A percentile compares a stretch with the other conserved stretches of the same genome.
phyloP scores from a whole-genome alignment of 139 green algal genomes.

The Cymbomonas tetramitiformis region DNA sequence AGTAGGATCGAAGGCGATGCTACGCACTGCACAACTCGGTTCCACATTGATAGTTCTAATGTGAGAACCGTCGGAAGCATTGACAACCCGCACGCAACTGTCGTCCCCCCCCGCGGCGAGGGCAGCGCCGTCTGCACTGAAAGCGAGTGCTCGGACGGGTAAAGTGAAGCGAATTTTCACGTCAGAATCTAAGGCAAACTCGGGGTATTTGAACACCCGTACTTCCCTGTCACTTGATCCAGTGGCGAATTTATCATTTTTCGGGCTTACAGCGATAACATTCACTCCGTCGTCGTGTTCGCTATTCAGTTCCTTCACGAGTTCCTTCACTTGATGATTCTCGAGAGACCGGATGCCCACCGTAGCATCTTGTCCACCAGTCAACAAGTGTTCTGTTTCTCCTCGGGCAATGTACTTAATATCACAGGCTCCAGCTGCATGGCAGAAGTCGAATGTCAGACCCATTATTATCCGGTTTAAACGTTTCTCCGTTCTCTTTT shows the following conservation, averaged over 20 bases:
- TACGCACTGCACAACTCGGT: slow-evolving; percentile 34
- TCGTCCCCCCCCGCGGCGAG: slow-evolving; percentile 65
- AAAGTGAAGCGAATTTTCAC: slow-evolving; percentile 57
- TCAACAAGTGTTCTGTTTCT: slow-evolving; percentile 1
- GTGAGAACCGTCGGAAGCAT: slow-evolving; percentile 34
- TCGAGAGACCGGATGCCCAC: slow-evolving; percentile 17
- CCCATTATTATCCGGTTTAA: too few relatives aligned
- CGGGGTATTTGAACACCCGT: slow-evolving; percentile 37
- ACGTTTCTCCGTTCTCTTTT: too few relatives aligned
- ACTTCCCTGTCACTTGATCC: slow-evolving; percentile 29
- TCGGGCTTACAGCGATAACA: slow-evolving; percentile 20
- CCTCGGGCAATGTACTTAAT: neutral
- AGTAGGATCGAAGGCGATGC: slow-evolving; percentile 66
- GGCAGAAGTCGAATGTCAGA: too few relatives aligned
- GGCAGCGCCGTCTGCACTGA: slow-evolving; percentile 36
- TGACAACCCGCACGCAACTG: slow-evolving; percentile 56
- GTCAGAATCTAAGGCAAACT: slow-evolving; percentile 38
- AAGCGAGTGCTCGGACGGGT: slow-evolving; percentile 44
- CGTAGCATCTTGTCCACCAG: slow-evolving; percentile 26
- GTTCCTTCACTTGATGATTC: slow-evolving; percentile 11
- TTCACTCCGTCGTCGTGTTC: slow-evolving; percentile 6
- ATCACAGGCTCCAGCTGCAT: neutral
- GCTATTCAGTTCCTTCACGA: slow-evolving; percentile 18
- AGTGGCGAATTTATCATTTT: slow-evolving; percentile 25
- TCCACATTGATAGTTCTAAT: slow-evolving; percentile 31